Base-by-base conservation (phyloP, 2,329 filamentous ascomycete genomes). In the Periconia digitata region DNA sequence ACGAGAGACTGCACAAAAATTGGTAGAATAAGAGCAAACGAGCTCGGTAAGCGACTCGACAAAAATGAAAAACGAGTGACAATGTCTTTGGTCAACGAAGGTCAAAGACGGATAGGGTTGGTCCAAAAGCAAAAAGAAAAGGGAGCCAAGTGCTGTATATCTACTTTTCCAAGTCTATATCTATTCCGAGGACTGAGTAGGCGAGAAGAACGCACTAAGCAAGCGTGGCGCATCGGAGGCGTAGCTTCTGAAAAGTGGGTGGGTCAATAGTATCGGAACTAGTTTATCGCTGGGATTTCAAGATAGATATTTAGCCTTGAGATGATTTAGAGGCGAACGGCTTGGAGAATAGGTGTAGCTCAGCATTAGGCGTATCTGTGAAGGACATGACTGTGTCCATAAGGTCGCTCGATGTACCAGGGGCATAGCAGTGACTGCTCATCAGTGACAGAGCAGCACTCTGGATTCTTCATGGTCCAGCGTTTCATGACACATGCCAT, bases 71-170 rank as follows among this genome's bases (percentile, higher is more conserved):
- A 51, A 42, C 49, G 45, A 48, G 23, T 43, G 49, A 48, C 49
- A 32, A 24, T 22, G 38, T 42, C 40, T 45, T 39, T 44, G 41
- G 42, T 32, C 27, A 32, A 32, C 8, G 36, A n/a, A 42, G 20
- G 17, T 20, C 49, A 51, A 48, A 43, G 49, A 48, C 42, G 49
- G 49, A 46, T 37, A 37, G 34, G 22, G 43, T 23, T 38, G 37
- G 23, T n/a, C n/a, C n/a, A n/a, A 32, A 51, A 46, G 20, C 13
- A n/a, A 16, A 20, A 13, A 6, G 10, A 39, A 21, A 22, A 20
- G 37, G 10, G 8, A 20, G 18, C 36, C 13, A 27, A 7, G 27
- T 32, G n/a, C 27, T 6, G 10, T 32, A 32, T 32, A 32, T 32
- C 27, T 32, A 32, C 27, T 32, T 32, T 5, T 32, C 6, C 13